Evolutionary conservation across 164 flowering plant species (phyloP), one percentile per base, ranked within the genome.

Genomic region (Kalanchoe fedtschenkoi): DNA sequence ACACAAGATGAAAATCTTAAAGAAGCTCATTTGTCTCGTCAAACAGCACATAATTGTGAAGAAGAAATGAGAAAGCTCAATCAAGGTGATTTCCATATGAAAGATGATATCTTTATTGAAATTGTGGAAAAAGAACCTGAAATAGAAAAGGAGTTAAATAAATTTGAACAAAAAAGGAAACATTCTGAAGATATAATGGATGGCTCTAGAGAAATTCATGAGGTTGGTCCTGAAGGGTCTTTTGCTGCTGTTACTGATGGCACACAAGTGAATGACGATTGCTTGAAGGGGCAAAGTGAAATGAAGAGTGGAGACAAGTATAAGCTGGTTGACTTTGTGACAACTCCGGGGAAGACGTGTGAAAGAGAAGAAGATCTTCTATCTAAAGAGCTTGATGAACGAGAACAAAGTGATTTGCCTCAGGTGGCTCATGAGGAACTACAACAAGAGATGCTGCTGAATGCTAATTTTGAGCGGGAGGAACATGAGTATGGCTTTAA

Each of bases 381-480:
- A 44, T 53, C 42, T 28, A 54, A 41, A 62, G 68, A 70, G 14
- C 58, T n/a, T 37, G 34, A 0, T 43, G 74, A 64, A 47, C n/a
- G 19, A 43, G 70, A 44, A 38, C 72, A 64, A 47, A 60, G 21
- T 64, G 71, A 73, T 39, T 63, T 44, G 38, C 61, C 28, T 30
- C 29, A 29, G 3, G 62, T 58, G 61, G 77, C 35, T 56, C 34
- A 9, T 11, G 65, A 72, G 15, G 53, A 47, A 58, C 69, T 47
- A 59, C 79, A 79, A 43, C 46, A 58, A 37, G 74, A 71, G 55
- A 64, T 58, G 62, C 65, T 19, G 56, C 39, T 60, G 35, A 64
- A 66, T 51, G 75, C 65, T 34, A 63, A 41, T 37, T 53, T 5
- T 28, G 64, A 68, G 34, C 21, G 8, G 34, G 70, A 64, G 60